phyloP scores from a whole-genome alignment of 495 filamentous ascomycete genomes.

The Hyaloscypha finlandica region DNA sequence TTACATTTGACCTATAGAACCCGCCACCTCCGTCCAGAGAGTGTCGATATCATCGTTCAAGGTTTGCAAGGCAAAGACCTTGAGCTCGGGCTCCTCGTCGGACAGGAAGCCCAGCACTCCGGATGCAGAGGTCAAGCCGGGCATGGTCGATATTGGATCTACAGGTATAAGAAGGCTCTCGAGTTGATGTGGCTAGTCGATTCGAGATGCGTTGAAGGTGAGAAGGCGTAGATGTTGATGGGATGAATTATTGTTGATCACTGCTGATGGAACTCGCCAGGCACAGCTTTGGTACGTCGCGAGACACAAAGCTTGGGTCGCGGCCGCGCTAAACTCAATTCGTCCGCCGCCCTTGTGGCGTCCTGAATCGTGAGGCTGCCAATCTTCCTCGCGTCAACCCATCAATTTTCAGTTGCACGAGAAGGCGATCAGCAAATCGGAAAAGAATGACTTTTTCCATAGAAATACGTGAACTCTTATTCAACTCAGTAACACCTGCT shows the following conservation, averaged over 20 bases:
- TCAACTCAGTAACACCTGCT: not conserved
- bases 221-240: conserved; percentile 8
- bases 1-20: conserved; percentile 89
- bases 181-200: not conserved
- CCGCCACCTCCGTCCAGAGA: conserved; percentile 96
- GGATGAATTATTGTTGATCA: conserved; percentile 18
- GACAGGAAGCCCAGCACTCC: conserved; percentile 95
- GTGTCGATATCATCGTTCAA: conserved; percentile 95
- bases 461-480: not conserved
- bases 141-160: conserved; percentile 56
- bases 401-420: not conserved
- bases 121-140: conserved; percentile 88
- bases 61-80: conserved; percentile 89
- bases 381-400: not conserved
- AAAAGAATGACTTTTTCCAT: not conserved
- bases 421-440: not conserved
- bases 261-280: conserved; percentile 15
- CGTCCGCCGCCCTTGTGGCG: not conserved
- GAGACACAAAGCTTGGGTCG: not conserved
- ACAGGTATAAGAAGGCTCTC: not conserved
- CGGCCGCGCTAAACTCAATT: not conserved
- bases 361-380: not conserved
- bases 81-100: conserved; percentile 90
- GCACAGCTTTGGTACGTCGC: conserved; percentile 11
- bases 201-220: not conserved